Percentiles rank a stretch among this genome's conserved stretches.
phyloP scores from a whole-genome alignment of 2,329 filamentous ascomycete genomes.

The Epichloe uncinata region DNA sequence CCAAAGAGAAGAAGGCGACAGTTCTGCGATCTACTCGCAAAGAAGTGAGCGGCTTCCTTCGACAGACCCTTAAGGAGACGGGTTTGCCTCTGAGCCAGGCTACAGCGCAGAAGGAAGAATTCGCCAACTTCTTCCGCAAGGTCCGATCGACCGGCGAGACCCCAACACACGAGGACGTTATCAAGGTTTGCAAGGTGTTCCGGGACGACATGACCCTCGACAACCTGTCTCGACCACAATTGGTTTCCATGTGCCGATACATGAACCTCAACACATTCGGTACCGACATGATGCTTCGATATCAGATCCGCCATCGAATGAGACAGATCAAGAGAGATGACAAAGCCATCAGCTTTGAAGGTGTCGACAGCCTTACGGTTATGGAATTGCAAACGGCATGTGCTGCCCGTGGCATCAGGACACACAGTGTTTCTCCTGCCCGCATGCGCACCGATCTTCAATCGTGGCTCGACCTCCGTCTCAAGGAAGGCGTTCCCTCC shows the following conservation, averaged over 20 bases:
- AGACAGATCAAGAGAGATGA: conserved; percentile 98
- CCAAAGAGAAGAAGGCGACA: conserved; percentile 78
- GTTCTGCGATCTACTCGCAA: conserved; percentile 75
- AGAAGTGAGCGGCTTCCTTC: conserved; percentile 83
- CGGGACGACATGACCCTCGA: conserved; percentile 94
- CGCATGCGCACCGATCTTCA: conserved; percentile 80
- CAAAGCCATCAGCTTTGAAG: conserved; percentile 84
- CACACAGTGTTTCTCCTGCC: conserved; percentile 80
- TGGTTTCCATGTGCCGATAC: conserved; percentile 96
- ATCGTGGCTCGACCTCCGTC: conserved; percentile 85
- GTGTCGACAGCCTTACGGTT: conserved; percentile 86
- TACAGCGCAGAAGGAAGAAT: conserved; percentile 84
- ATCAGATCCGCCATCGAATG: conserved; percentile 95
- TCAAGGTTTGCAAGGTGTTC: conserved; percentile 98
- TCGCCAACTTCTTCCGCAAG: conserved; percentile 94
- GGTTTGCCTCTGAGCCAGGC: conserved; percentile 75
- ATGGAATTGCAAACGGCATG: conserved; percentile 85
- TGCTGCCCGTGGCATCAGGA: conserved; percentile 81
- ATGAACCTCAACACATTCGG: conserved; percentile 97
- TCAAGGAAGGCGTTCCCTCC: conserved; percentile 90
- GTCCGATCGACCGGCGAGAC: conserved; percentile 81
- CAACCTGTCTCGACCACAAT: conserved; percentile 87
- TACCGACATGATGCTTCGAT: conserved; percentile 94
- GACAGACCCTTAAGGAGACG: conserved; percentile 82
- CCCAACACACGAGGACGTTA: conserved; percentile 79